Base-by-base conservation (phyloP, 1,284 basidiomycete genomes). In the Golubevia pallescens region DNA sequence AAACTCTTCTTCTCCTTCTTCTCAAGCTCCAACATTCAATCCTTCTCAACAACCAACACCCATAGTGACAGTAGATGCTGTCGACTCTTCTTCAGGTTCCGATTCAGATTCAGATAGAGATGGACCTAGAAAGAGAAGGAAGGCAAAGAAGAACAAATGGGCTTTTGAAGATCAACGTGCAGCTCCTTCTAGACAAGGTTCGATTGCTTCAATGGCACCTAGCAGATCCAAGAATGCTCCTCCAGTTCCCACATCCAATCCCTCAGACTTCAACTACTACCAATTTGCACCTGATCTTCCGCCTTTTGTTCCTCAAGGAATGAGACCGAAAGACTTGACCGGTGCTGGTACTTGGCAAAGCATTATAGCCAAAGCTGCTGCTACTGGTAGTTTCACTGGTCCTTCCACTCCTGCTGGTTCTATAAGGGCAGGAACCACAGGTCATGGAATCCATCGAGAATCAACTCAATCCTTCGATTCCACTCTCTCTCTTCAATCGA, bases 251-350 rank as follows among this genome's bases (percentile, higher is more conserved):
- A 8, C 6, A 2, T 58, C 42, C 21, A 58, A 21, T 21, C 20
- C 20, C 10, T 21, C 20, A 21, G 54, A 21, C 2, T 78, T 69
- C 52, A 71, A 68, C 16, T 78, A 67, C 62, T 78, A 78, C 72
- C 67, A 74, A 38, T 78, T 78, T 60, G 72, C 73, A 1, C 76
- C 76, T 1, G 74, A 75, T 62, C 61, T 78, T n/a, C 76, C 76
- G 1, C 76, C 76, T 1, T 78, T 76, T 56, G 71, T 75, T 61
- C 74, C 74, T 14, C 42, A 63, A 5, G 76, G 74, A 3, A 21
- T 76, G 23, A 65, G 61, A 16, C 76, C 76, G 1, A 60, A 57
- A 10, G 76, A 78, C 34, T 51, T 78, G 58, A 78, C 76, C 0
- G 76, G 76, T 13, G 69, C 67, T 13, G 76, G 76, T 1, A 78